Conservation (phyloP, 176 grass and related monocot species). For the Ampelocalamus luodianensis region DNA sequence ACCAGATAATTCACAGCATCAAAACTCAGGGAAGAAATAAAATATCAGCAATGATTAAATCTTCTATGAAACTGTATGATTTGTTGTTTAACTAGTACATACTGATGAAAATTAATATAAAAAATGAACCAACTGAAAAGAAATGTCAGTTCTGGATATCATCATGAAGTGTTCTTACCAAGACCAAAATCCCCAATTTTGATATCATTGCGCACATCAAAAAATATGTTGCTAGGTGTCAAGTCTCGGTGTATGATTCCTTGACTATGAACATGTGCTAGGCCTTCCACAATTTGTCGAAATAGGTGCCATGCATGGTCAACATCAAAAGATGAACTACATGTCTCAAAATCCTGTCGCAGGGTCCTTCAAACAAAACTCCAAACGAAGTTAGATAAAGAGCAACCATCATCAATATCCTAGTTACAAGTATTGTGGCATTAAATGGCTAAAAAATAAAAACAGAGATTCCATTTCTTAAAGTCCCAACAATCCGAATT, state of each 20-base stretch:
- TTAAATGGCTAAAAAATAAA: slow-evolving; percentile 15
- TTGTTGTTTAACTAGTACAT: slow-evolving; percentile 20
- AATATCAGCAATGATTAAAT: slow-evolving; percentile 29
- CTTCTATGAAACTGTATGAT: background rate
- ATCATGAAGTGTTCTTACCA: slow-evolving; percentile 45
- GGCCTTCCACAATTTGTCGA: slow-evolving; percentile 98
- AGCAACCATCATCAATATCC: slow-evolving; percentile 1
- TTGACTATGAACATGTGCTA: slow-evolving; percentile 97
- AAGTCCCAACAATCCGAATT: slow-evolving; percentile 16
- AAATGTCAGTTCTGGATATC: slow-evolving; percentile 31
- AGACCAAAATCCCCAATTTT: slow-evolving; percentile 70
- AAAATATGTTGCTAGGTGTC: slow-evolving; percentile 98
- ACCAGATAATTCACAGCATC: background rate
- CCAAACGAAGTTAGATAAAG: slow-evolving; percentile 15
- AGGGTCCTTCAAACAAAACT: slow-evolving; percentile 66
- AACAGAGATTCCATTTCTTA: background rate
- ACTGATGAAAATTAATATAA: slow-evolving; percentile 16
- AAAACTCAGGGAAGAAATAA: slow-evolving; percentile 16
- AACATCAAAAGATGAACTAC: slow-evolving; percentile 73
- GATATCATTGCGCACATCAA: slow-evolving; percentile 96
- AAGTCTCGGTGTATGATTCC: slow-evolving; percentile 97
- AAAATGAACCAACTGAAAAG: slow-evolving; percentile 36
- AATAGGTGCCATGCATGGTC: slow-evolving; percentile 84
- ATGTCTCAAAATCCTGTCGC: slow-evolving; percentile 82
- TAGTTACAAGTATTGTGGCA: slow-evolving; percentile 11